Conservation (phyloP, 148 eudicot genomes). For the Chenopodium formosanum region DNA sequence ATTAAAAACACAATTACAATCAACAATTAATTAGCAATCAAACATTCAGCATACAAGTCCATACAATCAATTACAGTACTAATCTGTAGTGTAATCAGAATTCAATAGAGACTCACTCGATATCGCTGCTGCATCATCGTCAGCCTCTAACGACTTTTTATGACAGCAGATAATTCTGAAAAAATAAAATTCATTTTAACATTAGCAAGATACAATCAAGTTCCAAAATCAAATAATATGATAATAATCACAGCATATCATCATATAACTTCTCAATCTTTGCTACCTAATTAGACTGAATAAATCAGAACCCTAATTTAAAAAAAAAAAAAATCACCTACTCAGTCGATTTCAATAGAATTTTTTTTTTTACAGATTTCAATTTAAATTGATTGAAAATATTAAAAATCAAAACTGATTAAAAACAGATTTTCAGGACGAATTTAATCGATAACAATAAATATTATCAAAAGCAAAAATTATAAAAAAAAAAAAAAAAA, state of each 20-base stretch:
- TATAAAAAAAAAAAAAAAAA: too few relatives aligned
- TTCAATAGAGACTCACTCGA: slow-evolving; percentile 6
- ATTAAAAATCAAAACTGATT: too few relatives aligned
- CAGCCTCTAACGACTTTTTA: not conserved
- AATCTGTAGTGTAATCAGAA: not conserved
- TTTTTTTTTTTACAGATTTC: too few relatives aligned
- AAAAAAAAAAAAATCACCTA: not conserved
- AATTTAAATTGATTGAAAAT: too few relatives aligned
- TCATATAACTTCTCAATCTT: too few relatives aligned
- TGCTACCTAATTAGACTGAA: too few relatives aligned
- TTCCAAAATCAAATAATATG: not conserved
- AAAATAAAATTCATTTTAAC: not conserved
- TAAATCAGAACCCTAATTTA: not conserved
- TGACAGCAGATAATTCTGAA: not conserved
- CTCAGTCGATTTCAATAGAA: not conserved
- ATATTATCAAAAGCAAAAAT: too few relatives aligned
- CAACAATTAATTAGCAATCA: not conserved
- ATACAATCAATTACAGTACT: not conserved
- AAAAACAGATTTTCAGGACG: too few relatives aligned
- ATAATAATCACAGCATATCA: not conserved
- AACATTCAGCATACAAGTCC: not conserved
- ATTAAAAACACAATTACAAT: not conserved
- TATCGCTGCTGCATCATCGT: not conserved
- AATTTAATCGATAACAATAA: too few relatives aligned
- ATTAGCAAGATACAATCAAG: not conserved